phyloP scores from a whole-genome alignment of 129 eudicot genomes.

The Sambucus nigra region DNA sequence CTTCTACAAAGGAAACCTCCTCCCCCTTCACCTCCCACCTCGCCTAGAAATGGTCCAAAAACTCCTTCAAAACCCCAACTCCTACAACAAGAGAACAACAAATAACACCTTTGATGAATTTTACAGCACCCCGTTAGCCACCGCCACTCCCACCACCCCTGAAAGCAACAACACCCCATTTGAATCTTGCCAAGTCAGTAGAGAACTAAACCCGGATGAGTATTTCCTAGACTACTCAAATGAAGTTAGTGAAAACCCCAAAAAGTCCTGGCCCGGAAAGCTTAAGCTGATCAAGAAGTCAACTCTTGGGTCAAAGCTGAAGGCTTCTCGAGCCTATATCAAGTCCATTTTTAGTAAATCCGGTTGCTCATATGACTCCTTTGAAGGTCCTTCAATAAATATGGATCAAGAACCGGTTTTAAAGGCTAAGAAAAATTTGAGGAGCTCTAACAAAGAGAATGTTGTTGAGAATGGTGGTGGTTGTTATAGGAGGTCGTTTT shows the following conservation, averaged over 20 bases:
- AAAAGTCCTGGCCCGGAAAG: slow-evolving; percentile 58
- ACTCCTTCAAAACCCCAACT: slow-evolving; percentile 31
- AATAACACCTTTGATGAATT: slow-evolving; percentile 23
- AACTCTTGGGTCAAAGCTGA: slow-evolving; percentile 45
- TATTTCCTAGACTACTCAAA: slow-evolving; percentile 29
- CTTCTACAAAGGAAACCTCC: slow-evolving; percentile 89
- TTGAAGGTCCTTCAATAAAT: slow-evolving; percentile 6
- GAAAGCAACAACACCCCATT: slow-evolving; percentile 71
- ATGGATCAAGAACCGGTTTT: slow-evolving; percentile 3
- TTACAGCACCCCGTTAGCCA: slow-evolving; percentile 51
- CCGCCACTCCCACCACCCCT: slow-evolving; percentile 35
- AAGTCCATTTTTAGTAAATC: slow-evolving; percentile 65
- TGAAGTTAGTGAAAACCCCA: slow-evolving; percentile 23
- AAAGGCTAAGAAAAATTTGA: slow-evolving; percentile 12
- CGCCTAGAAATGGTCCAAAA: slow-evolving; percentile 74
- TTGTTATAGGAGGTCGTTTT: slow-evolving; percentile 66
- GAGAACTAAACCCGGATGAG: slow-evolving; percentile 65
- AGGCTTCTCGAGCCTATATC: slow-evolving; percentile 51
- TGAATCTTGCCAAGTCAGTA: slow-evolving; percentile 69
- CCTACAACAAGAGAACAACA: slow-evolving; percentile 21
- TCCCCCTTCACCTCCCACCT: slow-evolving; percentile 85
- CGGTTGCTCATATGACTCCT: slow-evolving; percentile 30
- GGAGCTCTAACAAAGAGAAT: slow-evolving; percentile 28
- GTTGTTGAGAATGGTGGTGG: slow-evolving; percentile 16
- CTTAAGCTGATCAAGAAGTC: slow-evolving; percentile 48